These are phyloP conservation scores for Austroboletus niveus DNA, from an alignment of 1,284 basidiomycete species.

Conservation along the genomic window DNA sequence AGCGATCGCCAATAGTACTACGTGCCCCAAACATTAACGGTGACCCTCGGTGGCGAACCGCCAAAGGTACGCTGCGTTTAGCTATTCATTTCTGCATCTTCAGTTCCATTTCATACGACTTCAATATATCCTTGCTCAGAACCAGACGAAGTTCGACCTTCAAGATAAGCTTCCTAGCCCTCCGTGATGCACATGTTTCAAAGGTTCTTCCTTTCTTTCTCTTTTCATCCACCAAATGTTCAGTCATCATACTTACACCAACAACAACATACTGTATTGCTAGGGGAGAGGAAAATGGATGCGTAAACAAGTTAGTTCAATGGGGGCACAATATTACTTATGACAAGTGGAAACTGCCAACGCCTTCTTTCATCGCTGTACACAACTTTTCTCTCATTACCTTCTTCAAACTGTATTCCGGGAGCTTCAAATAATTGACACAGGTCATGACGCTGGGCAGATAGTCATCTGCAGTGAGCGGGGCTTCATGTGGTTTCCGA, in stretches of 20 bases:
- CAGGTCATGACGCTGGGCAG: conserved; percentile 99
- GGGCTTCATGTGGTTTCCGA: conserved; percentile 92
- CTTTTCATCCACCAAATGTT: too few relatives aligned
- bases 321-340: conserved; percentile 36
- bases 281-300: conserved; percentile 9
- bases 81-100: too few relatives aligned
- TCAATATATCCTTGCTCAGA: too few relatives aligned
- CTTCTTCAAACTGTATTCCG: conserved; percentile 85
- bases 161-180: too few relatives aligned
- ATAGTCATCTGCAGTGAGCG: conserved; percentile 90
- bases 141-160: too few relatives aligned
- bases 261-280: conserved; percentile 14
- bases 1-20: too few relatives aligned
- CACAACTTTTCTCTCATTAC: conserved; percentile 79
- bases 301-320: conserved; percentile 27
- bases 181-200: too few relatives aligned
- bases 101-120: too few relatives aligned
- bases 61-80: too few relatives aligned
- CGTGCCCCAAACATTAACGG: too few relatives aligned
- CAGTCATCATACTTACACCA: background rate
- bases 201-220: too few relatives aligned
- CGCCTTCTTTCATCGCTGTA: conserved; percentile 85
- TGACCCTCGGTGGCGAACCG: too few relatives aligned
- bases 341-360: conserved; percentile 94
- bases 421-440: conserved; percentile 94